Percentiles rank a stretch among this genome's conserved stretches.
These are phyloP conservation scores for Backusella parvicylindrica DNA, from an alignment of 192 early-diverging fungal genomes.

Conservation along the genomic window DNA sequence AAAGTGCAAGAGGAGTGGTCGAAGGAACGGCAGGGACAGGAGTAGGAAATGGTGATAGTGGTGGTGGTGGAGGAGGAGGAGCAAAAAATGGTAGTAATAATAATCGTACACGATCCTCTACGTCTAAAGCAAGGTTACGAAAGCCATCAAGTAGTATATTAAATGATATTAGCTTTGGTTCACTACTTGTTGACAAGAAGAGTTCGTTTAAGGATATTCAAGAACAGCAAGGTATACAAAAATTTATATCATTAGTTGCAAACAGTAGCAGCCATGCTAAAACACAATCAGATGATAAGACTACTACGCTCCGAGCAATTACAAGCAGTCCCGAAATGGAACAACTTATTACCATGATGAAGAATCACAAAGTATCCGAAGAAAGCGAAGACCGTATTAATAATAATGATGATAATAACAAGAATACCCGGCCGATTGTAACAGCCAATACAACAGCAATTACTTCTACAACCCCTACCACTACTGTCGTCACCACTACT, in stretches of 20 bases:
- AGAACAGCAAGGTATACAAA: conserved; percentile 1
- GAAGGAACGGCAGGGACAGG: not conserved
- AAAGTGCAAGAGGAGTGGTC: not conserved
- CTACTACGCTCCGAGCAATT: not conserved
- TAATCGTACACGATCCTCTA: not conserved
- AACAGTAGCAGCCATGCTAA: conserved; percentile 2
- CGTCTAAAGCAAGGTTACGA: not conserved
- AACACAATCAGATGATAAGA: not conserved
- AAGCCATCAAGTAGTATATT: not conserved
- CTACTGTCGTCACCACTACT: not conserved
- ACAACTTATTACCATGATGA: conserved; percentile 12
- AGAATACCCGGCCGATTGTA: not conserved
- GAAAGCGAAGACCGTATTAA: not conserved
- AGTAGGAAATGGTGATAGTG: not conserved
- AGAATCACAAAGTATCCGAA: conserved; percentile 10
- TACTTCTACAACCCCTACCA: not conserved
- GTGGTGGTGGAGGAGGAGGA: not conserved
- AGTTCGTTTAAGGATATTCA: not conserved
- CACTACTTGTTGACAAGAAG: not conserved
- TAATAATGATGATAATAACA: not conserved
- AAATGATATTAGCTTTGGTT: not conserved
- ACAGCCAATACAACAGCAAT: too few relatives aligned
- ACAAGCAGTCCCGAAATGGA: conserved; percentile 1
- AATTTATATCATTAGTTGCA: conserved; percentile 7
- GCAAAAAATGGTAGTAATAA: not conserved